Percentiles rank a stretch among this genome's conserved stretches.
Evolutionary conservation across 768 basidiomycete genomes (phyloP).

Genomic region (Pulveroboletus sp.): DNA sequence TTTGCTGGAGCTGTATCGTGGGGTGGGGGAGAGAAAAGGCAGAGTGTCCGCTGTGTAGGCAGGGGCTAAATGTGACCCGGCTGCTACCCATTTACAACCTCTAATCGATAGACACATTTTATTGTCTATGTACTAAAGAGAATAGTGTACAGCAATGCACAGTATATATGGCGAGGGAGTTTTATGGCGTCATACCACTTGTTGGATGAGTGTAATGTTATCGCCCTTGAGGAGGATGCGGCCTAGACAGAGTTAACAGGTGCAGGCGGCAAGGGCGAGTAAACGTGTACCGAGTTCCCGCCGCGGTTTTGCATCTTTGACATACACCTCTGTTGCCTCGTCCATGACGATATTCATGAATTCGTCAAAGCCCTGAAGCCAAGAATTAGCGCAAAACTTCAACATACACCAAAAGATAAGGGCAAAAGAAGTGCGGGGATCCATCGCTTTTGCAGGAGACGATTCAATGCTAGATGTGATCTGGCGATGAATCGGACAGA

Average conservation of each 20-base stretch:
- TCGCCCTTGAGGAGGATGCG: conserved; percentile 96
- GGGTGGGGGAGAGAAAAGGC: conserved; percentile 90
- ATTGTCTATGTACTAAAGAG: conserved; percentile 2
- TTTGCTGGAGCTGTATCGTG: conserved; percentile 88
- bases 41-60: conserved; percentile 86
- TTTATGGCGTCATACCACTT: conserved; percentile 37
- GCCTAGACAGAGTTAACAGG: conserved; percentile 44
- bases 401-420: conserved; percentile 3
- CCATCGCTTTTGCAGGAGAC: conserved; percentile 37
- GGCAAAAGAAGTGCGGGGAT: conserved; percentile 5
- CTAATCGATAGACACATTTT: conserved; percentile 33
- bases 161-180: conserved; percentile 4
- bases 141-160: conserved; percentile 22
- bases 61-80: conserved; percentile 64
- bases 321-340: conserved; percentile 87
- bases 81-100: conserved; percentile 84
- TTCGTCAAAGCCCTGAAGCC: conserved; percentile 96
- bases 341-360: conserved; percentile 99
- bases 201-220: conserved; percentile 97
- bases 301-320: conserved; percentile 85
- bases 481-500: conserved; percentile 28
- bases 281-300: conserved; percentile 70
- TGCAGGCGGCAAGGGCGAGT: background rate
- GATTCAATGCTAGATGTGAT: conserved; percentile 40
- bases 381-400: conserved; percentile 22